Base-by-base conservation (phyloP, 108 stramenopile species). In the Nitzschia sp. region DNA sequence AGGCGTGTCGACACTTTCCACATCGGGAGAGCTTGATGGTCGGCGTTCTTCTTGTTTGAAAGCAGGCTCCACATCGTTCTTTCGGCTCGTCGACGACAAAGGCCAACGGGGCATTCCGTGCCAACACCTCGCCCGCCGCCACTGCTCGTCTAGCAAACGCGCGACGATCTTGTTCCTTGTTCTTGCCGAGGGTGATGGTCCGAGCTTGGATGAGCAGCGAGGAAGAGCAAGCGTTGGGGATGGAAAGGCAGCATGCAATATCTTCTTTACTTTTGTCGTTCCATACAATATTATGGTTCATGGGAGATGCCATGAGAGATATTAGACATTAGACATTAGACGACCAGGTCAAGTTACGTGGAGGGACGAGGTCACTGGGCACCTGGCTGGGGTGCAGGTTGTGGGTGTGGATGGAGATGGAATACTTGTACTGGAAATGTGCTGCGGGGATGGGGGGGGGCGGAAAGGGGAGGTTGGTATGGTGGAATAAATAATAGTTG, bases 61-160 rank as follows among this genome's bases (percentile, higher is more conserved):
- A 64, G 48, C 72, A 65, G 23, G 4, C 27, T 1, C 63, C 30
- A 73, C 72, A 74, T 6, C 35, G 73, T 22, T 71, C 61, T 1
- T 4, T 6, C 9, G 38, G 60, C 32, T 71, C 44, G 13, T 62
- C 36, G 36, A 63, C 2, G 25, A 48, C 0, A 35, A 55, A 38
- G 0, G 73, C 58, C 26, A 48, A 50, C 19, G 73, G 73, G 25
- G 50, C 52, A 53, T 74, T 74, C 3, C 50, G 45, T 0, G 67
- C 9, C 3, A 74, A 41, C 13, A 74, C 65, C 9, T 59, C 34
- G 11, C 65, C 73, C 2, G 48, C 31, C 26, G 26, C 46, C 23
- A 74, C 27, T 3, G 23, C 19, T 21, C 28, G 61, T 21, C 35
- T 30, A 1, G 73, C 58, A 53, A 67, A 36, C 19, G 73, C 73